Evolutionary conservation across 805 yeast genomes (phyloP).

Genomic region (Schizosaccharomyces cryophilus): DNA sequence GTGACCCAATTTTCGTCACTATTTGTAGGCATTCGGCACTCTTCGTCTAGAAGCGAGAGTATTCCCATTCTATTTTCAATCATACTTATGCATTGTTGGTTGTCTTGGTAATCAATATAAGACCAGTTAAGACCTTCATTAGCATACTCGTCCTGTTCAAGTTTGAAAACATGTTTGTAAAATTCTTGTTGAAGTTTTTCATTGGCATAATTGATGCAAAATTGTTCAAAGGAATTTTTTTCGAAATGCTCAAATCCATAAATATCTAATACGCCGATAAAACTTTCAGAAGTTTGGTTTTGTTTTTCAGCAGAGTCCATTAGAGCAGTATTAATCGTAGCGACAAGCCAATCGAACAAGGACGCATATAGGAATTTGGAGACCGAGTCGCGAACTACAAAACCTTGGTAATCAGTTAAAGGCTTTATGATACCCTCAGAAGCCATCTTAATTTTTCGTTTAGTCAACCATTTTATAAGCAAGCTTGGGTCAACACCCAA

Average conservation of each 20-base stretch:
- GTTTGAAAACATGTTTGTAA: constrained; percentile 87
- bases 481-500: constrained; percentile 49
- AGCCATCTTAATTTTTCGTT: constrained; percentile 79
- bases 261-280: constrained; percentile 90
- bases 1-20: constrained; percentile 78
- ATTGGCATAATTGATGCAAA: constrained; percentile 68
- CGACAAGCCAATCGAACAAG: constrained; percentile 84
- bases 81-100: constrained; percentile 84
- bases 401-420: constrained; percentile 57
- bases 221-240: constrained; percentile 84
- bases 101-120: constrained; percentile 83
- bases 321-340: constrained; percentile 54
- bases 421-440: constrained; percentile 75
- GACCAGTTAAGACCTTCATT: constrained; percentile 89
- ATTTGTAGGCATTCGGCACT: constrained; percentile 83
- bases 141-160: constrained; percentile 87
- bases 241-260: constrained; percentile 95
- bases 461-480: constrained; percentile 77
- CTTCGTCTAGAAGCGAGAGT: constrained; percentile 74
- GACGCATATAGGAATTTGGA: constrained; percentile 84
- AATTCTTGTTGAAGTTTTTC: constrained; percentile 93
- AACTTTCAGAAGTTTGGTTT: constrained; percentile 32
- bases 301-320: constrained; percentile 39
- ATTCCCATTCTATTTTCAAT: constrained; percentile 80
- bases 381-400: constrained; percentile 88